These are phyloP conservation scores for Exophiala mesophila DNA, from an alignment of 2,329 filamentous ascomycete genomes.

Conservation along the genomic window DNA sequence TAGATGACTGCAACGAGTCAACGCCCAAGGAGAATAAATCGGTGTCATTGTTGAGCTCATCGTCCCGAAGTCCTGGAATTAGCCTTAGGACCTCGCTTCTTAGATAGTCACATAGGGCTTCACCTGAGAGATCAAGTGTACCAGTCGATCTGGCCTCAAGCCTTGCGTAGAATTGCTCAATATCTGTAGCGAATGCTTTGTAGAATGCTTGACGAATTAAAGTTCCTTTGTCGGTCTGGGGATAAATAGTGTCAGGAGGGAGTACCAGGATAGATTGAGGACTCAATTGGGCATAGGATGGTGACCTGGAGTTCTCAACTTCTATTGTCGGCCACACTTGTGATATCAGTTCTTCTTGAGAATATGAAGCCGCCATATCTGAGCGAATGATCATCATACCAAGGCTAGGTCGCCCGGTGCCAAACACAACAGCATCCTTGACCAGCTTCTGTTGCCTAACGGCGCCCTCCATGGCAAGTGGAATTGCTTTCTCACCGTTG, in stretches of 20 bases:
- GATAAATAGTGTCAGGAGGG: conserved; percentile 42
- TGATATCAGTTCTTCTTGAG: conserved; percentile 44
- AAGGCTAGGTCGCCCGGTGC: conserved; percentile 48
- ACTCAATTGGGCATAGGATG: conserved; percentile 44
- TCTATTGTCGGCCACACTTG: conserved; percentile 48
- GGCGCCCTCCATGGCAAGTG: conserved; percentile 48
- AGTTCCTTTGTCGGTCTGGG: conserved; percentile 54
- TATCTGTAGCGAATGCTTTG: conserved; percentile 43
- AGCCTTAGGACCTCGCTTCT: conserved; percentile 28
- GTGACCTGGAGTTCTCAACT: conserved; percentile 47
- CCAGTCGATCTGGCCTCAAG: conserved; percentile 17
- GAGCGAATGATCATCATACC: conserved; percentile 52
- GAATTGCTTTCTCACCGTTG: conserved; percentile 49
- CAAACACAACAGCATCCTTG: conserved; percentile 55
- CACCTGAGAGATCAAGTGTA: conserved; percentile 26
- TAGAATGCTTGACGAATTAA: conserved; percentile 52
- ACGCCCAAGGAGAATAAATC: conserved; percentile 58
- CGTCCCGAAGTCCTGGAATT: conserved; percentile 16
- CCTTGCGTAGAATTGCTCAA: conserved; percentile 42
- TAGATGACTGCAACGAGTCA: conserved; percentile 56
- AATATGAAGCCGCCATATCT: conserved; percentile 39
- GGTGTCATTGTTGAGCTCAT: conserved; percentile 33
- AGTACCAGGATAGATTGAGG: conserved; percentile 45
- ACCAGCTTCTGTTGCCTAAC: conserved; percentile 51
- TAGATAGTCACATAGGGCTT: conserved; percentile 35